Percentiles rank a stretch among this genome's conserved stretches.
Evolutionary conservation across 2,329 filamentous ascomycete species (phyloP).

Genomic region (Pseudocercospora pini-densiflorae): DNA sequence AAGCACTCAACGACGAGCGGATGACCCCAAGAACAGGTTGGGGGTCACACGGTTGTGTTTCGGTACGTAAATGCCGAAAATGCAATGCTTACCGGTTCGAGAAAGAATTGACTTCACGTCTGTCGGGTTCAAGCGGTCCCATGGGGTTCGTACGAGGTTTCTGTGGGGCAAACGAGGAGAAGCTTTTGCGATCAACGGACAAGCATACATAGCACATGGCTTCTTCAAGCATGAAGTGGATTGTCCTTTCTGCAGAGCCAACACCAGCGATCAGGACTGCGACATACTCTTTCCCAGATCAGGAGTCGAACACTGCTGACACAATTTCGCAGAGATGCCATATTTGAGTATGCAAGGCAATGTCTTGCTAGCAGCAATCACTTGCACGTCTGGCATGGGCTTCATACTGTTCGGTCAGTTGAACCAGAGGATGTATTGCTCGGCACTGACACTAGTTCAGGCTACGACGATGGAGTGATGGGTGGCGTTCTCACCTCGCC

Average conservation of each 20-base stretch:
- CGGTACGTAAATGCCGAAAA: not conserved
- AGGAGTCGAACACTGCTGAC: not conserved
- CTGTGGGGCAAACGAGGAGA: not conserved
- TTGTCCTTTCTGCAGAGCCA: not conserved
- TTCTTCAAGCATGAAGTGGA: not conserved
- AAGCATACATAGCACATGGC: not conserved
- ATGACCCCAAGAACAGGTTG: not conserved
- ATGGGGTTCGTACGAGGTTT: not conserved
- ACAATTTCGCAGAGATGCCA: not conserved
- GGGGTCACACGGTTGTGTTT: not conserved
- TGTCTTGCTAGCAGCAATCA: not conserved
- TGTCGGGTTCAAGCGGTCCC: not conserved
- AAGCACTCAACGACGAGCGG: constrained; percentile 11
- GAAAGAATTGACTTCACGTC: not conserved
- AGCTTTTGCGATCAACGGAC: not conserved
- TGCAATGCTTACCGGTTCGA: not conserved
- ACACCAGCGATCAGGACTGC: not conserved
- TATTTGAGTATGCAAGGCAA: not conserved
- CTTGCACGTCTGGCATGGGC: not conserved
- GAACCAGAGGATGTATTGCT: not conserved
- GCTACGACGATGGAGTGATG: constrained; percentile 1
- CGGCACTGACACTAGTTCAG: not conserved
- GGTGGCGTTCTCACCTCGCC: not conserved
- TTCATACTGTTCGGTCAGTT: not conserved
- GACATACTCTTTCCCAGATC: not conserved